A percentile compares a stretch with the other conserved stretches of the same genome.
Conservation (phyloP, 2,329 filamentous ascomycete species). For the Alternaria sp. region DNA sequence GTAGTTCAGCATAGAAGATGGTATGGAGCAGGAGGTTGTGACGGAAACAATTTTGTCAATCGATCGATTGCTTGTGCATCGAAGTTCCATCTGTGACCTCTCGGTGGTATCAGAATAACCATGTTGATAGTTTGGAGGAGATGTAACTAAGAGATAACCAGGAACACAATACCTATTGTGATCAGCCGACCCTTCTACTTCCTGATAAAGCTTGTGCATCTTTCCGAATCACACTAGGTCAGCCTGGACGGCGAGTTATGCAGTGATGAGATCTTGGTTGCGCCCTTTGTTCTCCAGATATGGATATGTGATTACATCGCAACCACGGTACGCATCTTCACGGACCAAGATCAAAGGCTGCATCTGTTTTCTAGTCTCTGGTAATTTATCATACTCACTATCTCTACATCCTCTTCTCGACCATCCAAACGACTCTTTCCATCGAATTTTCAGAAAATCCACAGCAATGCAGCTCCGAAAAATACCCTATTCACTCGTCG, state of each 20-base stretch:
- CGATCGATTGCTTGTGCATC: too few species aligned
- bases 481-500: constrained; percentile 19
- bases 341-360: background rate
- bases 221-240: background rate
- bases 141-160: background rate
- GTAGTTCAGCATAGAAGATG: too few species aligned
- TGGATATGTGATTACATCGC: background rate
- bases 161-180: background rate
- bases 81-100: too few species aligned
- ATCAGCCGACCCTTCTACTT: background rate
- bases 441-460: background rate
- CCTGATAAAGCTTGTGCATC: background rate
- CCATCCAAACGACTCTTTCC: background rate
- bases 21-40: background rate
- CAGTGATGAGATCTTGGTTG: background rate
- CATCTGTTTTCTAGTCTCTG: background rate
- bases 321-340: background rate
- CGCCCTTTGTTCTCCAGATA: background rate
- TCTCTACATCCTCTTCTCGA: background rate
- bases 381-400: too few species aligned
- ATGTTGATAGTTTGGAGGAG: too few species aligned
- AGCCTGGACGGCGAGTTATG: background rate
- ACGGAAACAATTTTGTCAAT: too few species aligned
- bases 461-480: constrained; percentile 19
- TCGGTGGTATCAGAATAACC: background rate